Conservation (phyloP, 208 protist species). For the Leishmania mexicana region DNA sequence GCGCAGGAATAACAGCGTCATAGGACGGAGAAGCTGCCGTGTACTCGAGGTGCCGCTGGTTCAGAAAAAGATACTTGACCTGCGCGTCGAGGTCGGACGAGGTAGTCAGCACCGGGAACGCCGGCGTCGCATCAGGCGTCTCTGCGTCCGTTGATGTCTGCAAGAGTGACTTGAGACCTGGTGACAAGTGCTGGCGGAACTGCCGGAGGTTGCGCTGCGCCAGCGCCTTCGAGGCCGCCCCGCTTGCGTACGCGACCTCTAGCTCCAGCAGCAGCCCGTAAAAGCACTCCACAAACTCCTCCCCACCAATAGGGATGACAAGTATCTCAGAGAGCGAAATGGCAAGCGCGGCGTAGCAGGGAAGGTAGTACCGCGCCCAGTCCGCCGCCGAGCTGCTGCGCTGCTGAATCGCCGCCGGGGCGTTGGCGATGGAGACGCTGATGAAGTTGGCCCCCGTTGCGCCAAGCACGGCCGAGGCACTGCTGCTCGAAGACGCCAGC, state of each 20-base stretch:
- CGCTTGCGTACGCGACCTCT: slow-evolving; percentile 53
- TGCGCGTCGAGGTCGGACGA: slow-evolving; percentile 29
- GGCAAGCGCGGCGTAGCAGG: slow-evolving; percentile 52
- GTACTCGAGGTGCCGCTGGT: slow-evolving; percentile 39
- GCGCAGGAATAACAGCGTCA: slow-evolving; percentile 56
- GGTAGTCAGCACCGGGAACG: background rate
- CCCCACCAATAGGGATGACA: slow-evolving; percentile 40
- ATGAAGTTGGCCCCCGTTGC: background rate
- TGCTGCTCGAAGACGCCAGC: background rate
- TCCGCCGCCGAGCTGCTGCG: slow-evolving; percentile 27
- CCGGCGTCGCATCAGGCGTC: background rate
- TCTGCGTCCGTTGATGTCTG: slow-evolving; percentile 10
- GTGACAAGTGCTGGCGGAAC: slow-evolving; percentile 57
- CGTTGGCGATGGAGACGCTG: slow-evolving; percentile 28
- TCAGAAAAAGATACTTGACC: slow-evolving; percentile 66
- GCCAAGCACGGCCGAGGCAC: background rate
- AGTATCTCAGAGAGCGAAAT: slow-evolving; percentile 73
- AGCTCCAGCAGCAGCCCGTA: slow-evolving; percentile 72
- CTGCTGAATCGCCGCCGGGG: slow-evolving; percentile 31
- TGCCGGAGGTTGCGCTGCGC: slow-evolving; percentile 53
- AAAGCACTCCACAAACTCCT: slow-evolving; percentile 67
- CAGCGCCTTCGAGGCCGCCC: slow-evolving; percentile 46
- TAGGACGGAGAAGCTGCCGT: slow-evolving; percentile 41
- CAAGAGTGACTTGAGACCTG: slow-evolving; percentile 13
- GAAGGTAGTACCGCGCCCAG: slow-evolving; percentile 44